phyloP scores from a whole-genome alignment of 2,329 filamentous ascomycete species.

The Fusarium redolens region DNA sequence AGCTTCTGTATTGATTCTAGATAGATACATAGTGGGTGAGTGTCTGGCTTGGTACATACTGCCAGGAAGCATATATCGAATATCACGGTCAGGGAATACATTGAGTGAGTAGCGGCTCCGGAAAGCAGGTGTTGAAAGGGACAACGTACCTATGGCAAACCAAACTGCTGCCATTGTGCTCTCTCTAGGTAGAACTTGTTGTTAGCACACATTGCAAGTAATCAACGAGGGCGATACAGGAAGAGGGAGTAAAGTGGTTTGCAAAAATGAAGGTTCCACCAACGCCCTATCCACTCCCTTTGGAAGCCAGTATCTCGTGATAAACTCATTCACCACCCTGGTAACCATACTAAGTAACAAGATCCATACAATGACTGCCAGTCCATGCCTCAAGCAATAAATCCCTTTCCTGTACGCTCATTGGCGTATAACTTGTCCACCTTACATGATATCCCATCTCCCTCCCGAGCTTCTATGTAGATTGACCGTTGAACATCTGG shows the following conservation, averaged over 20 bases:
- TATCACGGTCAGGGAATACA: neutral
- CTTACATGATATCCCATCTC: conserved; percentile 6
- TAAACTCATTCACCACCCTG: conserved; percentile 30
- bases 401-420: conserved; percentile 4
- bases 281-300: conserved; percentile 28
- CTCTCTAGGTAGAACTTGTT: conserved; percentile 24
- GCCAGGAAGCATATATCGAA: neutral
- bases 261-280: conserved; percentile 33
- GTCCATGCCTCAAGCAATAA: conserved; percentile 2
- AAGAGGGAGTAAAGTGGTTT: conserved; percentile 36
- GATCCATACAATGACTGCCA: conserved; percentile 24
- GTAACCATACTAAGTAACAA: conserved; percentile 23
- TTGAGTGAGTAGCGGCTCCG: neutral
- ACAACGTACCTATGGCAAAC: conserved; percentile 42
- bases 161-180: conserved; percentile 19
- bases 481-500: conserved; percentile 10
- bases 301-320: conserved; percentile 20
- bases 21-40: neutral
- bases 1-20: neutral
- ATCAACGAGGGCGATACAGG: conserved; percentile 2
- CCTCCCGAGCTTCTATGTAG: conserved; percentile 17
- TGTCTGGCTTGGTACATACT: neutral
- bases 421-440: neutral
- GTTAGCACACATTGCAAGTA: conserved; percentile 41
- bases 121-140: neutral